Base-by-base conservation (phyloP, 2,329 filamentous ascomycete genomes). In the Calonectria pseudoreteaudii region DNA sequence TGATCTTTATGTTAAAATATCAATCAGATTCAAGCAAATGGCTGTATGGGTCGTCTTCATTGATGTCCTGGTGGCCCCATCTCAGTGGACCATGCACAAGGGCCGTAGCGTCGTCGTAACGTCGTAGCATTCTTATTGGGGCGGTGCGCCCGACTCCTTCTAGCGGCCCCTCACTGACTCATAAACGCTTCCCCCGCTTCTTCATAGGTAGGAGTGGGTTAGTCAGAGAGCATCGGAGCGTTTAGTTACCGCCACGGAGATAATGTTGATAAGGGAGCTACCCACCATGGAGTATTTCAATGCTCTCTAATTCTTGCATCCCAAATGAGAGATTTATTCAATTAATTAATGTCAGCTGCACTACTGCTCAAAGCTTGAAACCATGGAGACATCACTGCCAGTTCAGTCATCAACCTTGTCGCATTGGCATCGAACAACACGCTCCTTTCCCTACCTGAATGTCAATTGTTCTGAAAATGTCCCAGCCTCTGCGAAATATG, bases 361-460 rank as follows among this genome's bases (percentile, higher is more conserved):
- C 20, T 1, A 2, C 8, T 31, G n/a, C 11, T 23, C 2, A 16
- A n/a, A 18, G 3, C 14, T 44, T 10, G 28, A n/a, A 65, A 64
- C 7, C 5, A 65, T 65, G 60, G 49, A 31, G 11, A 18, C 41
- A 10, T 49, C 60, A 14, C 41, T 65, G 18, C 60, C 60, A n/a
- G 34, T 62, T 1, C 56, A 62, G 23, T 41, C n/a, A 20, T 47
- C 41, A 18, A 47, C 38, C 10, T 30, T 65, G 60, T 65, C 60
- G 14, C 41, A 44, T 23, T 88, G 86, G 87, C 87, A 88, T 67
- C 82, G 83, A 60, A 87, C 85, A 4, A 87, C 86, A 6, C 82
- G 86, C 28, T 84, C 84, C 0, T 88, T 85, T 70, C 80, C 82
- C 5, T 80, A 86, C 68, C 81, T 87, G 9, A 82, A 86, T 69